Evolutionary conservation across 305 asterid species (phyloP).

Genomic region (Salvia sclarea): DNA sequence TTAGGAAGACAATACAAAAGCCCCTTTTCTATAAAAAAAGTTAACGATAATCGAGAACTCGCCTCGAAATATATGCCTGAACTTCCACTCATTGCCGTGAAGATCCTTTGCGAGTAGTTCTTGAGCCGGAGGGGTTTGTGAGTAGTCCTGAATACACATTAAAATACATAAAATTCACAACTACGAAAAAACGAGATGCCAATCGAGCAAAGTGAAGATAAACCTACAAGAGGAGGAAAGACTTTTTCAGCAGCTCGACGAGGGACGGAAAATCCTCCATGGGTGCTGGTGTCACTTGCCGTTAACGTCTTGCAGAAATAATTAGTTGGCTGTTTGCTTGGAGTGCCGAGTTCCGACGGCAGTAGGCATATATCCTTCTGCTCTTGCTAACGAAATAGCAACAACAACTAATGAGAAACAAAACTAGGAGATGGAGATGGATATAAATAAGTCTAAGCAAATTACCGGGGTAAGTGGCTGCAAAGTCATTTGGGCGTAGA

Average conservation of each 20-base stretch:
- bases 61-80: conserved; percentile 94
- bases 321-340: conserved; percentile 93
- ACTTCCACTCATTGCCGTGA: conserved; percentile 97
- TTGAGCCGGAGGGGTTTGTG: conserved; percentile 90
- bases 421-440: conserved; percentile 17
- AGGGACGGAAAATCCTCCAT: conserved; percentile 99
- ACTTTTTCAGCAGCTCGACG: conserved; percentile 99
- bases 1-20: not conserved
- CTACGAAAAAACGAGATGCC: conserved; percentile 10
- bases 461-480: conserved; percentile 87
- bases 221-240: conserved; percentile 90
- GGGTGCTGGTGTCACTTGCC: conserved; percentile 94
- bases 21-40: too few species aligned
- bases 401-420: not conserved
- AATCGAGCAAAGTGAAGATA: conserved; percentile 10
- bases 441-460: conserved; percentile 1
- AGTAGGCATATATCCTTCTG: conserved; percentile 85
- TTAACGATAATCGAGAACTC: conserved; percentile 24
- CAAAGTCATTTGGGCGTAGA: conserved; percentile 93
- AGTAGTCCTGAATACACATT: conserved; percentile 62
- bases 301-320: conserved; percentile 93
- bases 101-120: conserved; percentile 95
- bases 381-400: conserved; percentile 66
- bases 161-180: conserved; percentile 18
- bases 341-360: conserved; percentile 82